phyloP scores from a whole-genome alignment of 371 early-diverging fungal species.

The Syncephalastrum sp. region DNA sequence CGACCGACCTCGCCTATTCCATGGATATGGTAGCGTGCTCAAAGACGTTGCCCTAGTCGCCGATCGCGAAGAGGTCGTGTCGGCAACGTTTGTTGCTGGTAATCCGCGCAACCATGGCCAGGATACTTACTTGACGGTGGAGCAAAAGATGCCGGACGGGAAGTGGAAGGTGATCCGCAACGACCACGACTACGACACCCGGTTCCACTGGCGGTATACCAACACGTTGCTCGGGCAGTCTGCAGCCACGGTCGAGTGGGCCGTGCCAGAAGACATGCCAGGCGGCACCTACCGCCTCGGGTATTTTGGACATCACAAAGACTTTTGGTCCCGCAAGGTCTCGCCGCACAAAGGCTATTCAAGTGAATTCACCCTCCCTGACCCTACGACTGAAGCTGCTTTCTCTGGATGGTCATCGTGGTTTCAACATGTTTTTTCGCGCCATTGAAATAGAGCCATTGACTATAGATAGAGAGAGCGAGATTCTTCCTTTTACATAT shows the following conservation, averaged over 20 bases:
- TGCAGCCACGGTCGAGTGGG: conserved; percentile 44
- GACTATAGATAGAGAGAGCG: too few species aligned
- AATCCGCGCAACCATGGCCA: conserved; percentile 61
- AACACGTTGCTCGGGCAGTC: conserved; percentile 30
- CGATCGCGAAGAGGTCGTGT: conserved; percentile 15
- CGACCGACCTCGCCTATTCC: conserved; percentile 46
- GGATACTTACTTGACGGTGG: conserved; percentile 54
- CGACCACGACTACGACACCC: conserved; percentile 49
- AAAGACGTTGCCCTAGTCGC: conserved; percentile 22
- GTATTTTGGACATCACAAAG: conserved; percentile 23
- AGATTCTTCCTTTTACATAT: too few species aligned
- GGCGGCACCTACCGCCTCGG: conserved; percentile 22
- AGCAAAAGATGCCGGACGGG: conserved; percentile 27
- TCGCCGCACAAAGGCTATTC: conserved; percentile 20
- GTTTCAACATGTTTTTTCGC: too few species aligned
- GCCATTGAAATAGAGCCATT: too few species aligned
- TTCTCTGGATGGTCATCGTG: too few species aligned
- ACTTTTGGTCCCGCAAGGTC: conserved; percentile 14
- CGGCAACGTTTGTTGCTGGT: conserved; percentile 55
- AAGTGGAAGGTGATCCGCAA: conserved; percentile 41
- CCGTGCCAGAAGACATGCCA: conserved; percentile 18
- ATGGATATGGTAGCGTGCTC: conserved; percentile 49
- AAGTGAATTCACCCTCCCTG: conserved; percentile 12
- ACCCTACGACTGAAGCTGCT: too few species aligned
- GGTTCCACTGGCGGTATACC: conserved; percentile 43